Conservation (phyloP, 768 basidiomycete species). For the Psilocybe cyanescens region DNA sequence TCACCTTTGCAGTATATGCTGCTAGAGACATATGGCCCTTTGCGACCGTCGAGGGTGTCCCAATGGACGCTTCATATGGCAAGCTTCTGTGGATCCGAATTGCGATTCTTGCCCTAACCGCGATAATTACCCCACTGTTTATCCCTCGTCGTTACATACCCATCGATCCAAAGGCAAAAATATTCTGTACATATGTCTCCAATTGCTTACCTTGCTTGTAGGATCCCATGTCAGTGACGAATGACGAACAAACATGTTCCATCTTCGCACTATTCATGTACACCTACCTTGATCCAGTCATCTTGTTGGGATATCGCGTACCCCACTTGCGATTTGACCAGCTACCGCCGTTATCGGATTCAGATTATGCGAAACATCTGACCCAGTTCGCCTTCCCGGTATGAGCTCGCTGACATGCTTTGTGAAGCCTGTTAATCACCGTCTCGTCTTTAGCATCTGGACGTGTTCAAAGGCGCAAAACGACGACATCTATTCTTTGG, state of each 20-base stretch:
- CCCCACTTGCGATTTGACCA: constrained; percentile 51
- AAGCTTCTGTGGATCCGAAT: constrained; percentile 53
- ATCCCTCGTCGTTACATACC: constrained; percentile 60
- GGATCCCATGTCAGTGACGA: constrained; percentile 35
- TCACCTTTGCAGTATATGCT: constrained; percentile 44
- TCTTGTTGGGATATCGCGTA: constrained; percentile 47
- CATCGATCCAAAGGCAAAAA: constrained; percentile 46
- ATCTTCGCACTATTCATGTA: constrained; percentile 46
- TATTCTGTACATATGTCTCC: not conserved
- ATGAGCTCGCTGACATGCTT: constrained; percentile 13
- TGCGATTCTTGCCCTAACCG: constrained; percentile 42
- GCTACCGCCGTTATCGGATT: constrained; percentile 65
- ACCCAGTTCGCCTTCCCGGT: constrained; percentile 10
- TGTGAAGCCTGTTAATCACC: not conserved
- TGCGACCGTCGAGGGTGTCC: constrained; percentile 46
- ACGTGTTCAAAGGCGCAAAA: constrained; percentile 12
- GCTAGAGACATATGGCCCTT: constrained; percentile 65
- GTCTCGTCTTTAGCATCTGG: constrained; percentile 5
- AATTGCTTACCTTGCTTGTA: constrained; percentile 12
- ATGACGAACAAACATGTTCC: constrained; percentile 58
- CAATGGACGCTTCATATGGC: constrained; percentile 48
- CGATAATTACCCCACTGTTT: constrained; percentile 52
- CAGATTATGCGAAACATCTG: constrained; percentile 42
- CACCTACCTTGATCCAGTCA: constrained; percentile 57
- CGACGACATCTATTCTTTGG: constrained; percentile 14